Conservation (phyloP, 208 protist species). For the Acanthamoeba rhysodes region DNA sequence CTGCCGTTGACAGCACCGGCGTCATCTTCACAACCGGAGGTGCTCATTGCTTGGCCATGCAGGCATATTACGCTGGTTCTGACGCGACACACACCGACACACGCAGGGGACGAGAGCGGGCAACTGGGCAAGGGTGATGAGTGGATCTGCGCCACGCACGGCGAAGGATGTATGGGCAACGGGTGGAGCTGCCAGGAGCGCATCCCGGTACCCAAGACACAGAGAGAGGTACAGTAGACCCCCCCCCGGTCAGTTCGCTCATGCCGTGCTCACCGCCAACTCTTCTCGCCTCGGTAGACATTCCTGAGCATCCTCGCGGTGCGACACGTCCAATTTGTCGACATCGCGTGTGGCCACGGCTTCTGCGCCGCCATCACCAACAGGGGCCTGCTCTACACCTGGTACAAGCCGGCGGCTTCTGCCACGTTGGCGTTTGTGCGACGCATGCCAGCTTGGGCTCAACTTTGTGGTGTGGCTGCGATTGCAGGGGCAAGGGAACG, state of each 20-base stretch:
- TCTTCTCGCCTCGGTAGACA: background rate
- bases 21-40: conserved; percentile 26
- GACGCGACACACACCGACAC: too few relatives aligned
- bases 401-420: background rate
- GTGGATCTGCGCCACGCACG: conserved; percentile 19
- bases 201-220: background rate
- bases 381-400: background rate
- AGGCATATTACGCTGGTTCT: too few relatives aligned
- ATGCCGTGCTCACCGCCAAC: background rate
- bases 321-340: background rate
- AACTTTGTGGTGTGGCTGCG: background rate
- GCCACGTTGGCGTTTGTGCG: too few relatives aligned
- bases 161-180: background rate
- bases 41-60: background rate
- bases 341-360: conserved; percentile 8
- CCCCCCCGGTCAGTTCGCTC: background rate
- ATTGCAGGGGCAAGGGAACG: conserved; percentile 11
- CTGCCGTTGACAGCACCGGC: background rate
- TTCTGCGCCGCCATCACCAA: conserved; percentile 46
- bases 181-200: conserved; percentile 6
- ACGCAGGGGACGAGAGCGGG: background rate
- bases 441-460: background rate
- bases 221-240: background rate
- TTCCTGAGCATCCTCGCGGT: conserved; percentile 10
- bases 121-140: conserved; percentile 31